Percentiles rank a stretch among this genome's conserved stretches.
Conservation (phyloP, 1,284 basidiomycete genomes). For the Cutaneotrichosporon sp. region DNA sequence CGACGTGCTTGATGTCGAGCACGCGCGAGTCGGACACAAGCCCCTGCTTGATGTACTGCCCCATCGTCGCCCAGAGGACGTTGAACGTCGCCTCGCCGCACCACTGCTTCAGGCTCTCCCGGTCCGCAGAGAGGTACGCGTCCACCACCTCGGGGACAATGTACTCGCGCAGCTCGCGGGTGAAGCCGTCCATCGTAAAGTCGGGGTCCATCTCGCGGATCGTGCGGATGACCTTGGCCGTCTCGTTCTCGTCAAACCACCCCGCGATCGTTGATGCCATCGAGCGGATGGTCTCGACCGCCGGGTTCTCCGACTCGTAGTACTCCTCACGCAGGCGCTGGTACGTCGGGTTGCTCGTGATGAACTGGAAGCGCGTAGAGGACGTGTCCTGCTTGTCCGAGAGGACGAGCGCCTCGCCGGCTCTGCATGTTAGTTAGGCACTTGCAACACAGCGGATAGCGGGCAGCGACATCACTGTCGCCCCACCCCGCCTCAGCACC, state of each 20-base stretch:
- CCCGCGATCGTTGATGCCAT: slow-evolving; percentile 85
- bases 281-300: slow-evolving; percentile 76
- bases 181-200: slow-evolving; percentile 84
- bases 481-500: neutral
- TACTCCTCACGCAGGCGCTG: slow-evolving; percentile 64
- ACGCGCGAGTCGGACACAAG: slow-evolving; percentile 87
- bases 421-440: slow-evolving; percentile 59
- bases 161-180: slow-evolving; percentile 91
- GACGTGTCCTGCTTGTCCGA: slow-evolving; percentile 46
- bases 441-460: neutral
- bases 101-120: slow-evolving; percentile 84
- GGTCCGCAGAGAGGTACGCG: slow-evolving; percentile 87
- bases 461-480: neutral
- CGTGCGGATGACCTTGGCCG: slow-evolving; percentile 83
- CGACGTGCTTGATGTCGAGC: slow-evolving; percentile 91
- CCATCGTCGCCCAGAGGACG: slow-evolving; percentile 96
- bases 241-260: slow-evolving; percentile 95
- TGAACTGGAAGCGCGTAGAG: slow-evolving; percentile 59
- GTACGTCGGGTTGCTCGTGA: slow-evolving; percentile 62
- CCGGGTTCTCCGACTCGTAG: slow-evolving; percentile 90
- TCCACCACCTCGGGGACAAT: slow-evolving; percentile 98
- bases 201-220: slow-evolving; percentile 84
- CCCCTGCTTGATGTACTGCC: slow-evolving; percentile 87
- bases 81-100: slow-evolving; percentile 98
- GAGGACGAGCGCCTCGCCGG: slow-evolving; percentile 77